Conservation (phyloP, 805 yeast species). For the Komagataella kurtzmanii region DNA sequence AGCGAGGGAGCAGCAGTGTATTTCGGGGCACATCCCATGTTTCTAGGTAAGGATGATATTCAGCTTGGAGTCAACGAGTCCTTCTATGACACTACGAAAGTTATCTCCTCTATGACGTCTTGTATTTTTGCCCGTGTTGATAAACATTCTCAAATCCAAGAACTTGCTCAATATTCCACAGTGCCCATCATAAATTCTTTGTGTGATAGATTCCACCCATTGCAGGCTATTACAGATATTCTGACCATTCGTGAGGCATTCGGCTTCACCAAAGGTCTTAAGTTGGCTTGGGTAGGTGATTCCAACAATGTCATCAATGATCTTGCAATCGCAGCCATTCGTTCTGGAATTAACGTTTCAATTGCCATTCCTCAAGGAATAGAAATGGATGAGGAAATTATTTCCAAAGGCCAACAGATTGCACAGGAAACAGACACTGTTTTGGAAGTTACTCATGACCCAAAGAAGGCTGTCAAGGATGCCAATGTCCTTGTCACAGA, state of each 20-base stretch:
- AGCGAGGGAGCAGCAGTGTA: conserved; percentile 89
- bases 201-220: conserved; percentile 87
- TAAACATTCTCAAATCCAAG: conserved; percentile 68
- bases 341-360: conserved; percentile 69
- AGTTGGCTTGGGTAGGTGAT: conserved; percentile 93
- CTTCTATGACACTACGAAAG: conserved; percentile 76
- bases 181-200: conserved; percentile 92
- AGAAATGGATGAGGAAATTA: conserved; percentile 44
- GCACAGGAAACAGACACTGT: conserved; percentile 35
- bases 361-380: conserved; percentile 77
- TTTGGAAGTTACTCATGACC: conserved; percentile 56
- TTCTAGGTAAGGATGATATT: conserved; percentile 90
- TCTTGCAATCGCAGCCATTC: conserved; percentile 76
- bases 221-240: conserved; percentile 89
- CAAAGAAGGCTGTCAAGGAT: conserved; percentile 54
- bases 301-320: conserved; percentile 94
- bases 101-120: conserved; percentile 92
- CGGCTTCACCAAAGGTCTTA: conserved; percentile 38
- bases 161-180: conserved; percentile 60
- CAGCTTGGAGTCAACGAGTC: conserved; percentile 94
- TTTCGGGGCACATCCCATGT: conserved; percentile 94
- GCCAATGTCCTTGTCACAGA: conserved; percentile 88
- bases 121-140: conserved; percentile 94
- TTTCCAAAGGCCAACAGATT: conserved; percentile 37
- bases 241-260: conserved; percentile 76